Evolutionary conservation across 2,329 filamentous ascomycete species (phyloP).

Genomic region (Delphinella strobiligena): DNA sequence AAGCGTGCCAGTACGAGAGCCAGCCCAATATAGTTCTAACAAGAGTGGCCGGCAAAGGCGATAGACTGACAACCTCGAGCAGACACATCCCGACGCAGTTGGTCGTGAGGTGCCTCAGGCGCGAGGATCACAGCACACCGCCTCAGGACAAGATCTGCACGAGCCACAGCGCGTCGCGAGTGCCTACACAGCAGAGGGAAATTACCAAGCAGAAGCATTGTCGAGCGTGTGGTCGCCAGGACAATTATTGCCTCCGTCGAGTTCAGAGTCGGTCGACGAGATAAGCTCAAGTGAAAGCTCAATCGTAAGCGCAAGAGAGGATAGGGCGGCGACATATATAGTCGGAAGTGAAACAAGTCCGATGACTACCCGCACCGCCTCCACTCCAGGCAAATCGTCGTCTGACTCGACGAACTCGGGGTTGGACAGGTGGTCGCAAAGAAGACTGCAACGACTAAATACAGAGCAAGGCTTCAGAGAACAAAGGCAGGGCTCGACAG

Average conservation of each 20-base stretch:
- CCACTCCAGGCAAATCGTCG: constrained; percentile 16
- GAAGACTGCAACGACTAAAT: constrained; percentile 25
- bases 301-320: too few relatives aligned
- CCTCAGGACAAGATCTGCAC: background rate
- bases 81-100: background rate
- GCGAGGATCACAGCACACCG: too few relatives aligned
- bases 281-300: too few relatives aligned
- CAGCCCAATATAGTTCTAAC: background rate
- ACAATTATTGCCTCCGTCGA: constrained; percentile 2
- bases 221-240: constrained; percentile 4
- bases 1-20: background rate
- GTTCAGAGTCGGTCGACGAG: too few relatives aligned
- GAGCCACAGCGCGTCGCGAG: background rate
- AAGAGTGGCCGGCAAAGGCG: background rate
- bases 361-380: constrained; percentile 5
- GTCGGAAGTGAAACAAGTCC: background rate
- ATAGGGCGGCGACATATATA: too few relatives aligned
- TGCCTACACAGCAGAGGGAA: background rate
- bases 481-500: constrained; percentile 15
- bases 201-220: background rate
- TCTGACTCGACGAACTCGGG: constrained; percentile 19
- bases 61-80: background rate
- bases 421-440: constrained; percentile 24
- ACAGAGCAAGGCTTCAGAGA: constrained; percentile 27
- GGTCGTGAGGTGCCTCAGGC: too few relatives aligned